A percentile compares a stretch with the other conserved stretches of the same genome.
These are phyloP conservation scores for Russula dissimulans DNA, from an alignment of 768 basidiomycete species.

Conservation along the genomic window DNA sequence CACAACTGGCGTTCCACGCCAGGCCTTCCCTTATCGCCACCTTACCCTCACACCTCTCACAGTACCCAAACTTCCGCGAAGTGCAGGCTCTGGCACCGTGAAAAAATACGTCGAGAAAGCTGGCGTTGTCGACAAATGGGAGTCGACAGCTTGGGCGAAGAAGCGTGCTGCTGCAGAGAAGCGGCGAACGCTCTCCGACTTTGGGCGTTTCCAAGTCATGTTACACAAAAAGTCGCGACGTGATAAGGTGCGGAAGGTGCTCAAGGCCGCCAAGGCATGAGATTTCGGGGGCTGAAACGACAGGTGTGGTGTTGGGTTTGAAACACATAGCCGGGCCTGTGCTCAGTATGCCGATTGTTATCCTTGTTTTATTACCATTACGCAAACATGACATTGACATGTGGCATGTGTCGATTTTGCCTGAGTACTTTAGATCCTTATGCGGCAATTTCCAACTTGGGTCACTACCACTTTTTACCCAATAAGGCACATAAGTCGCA, in stretches of 20 bases:
- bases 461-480: too few species aligned
- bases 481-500: too few species aligned
- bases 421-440: neutral
- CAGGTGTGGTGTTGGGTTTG: neutral
- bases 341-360: neutral
- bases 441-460: too few species aligned
- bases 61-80: slow-evolving; percentile 79
- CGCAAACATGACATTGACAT: slow-evolving; percentile 5
- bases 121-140: slow-evolving; percentile 80
- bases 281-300: neutral
- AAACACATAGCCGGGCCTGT: neutral
- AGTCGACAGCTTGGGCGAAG: slow-evolving; percentile 79
- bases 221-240: slow-evolving; percentile 82
- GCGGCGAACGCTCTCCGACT: slow-evolving; percentile 77
- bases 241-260: slow-evolving; percentile 63
- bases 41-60: slow-evolving; percentile 82
- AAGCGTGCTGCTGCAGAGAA: slow-evolving; percentile 67
- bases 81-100: slow-evolving; percentile 70
- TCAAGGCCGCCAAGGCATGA: slow-evolving; percentile 51
- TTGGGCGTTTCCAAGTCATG: slow-evolving; percentile 84
- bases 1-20: slow-evolving; percentile 83
- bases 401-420: neutral
- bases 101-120: slow-evolving; percentile 86
- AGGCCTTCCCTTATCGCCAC: slow-evolving; percentile 86
- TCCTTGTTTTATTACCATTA: neutral